Conservation (phyloP, 2,329 filamentous ascomycete genomes). For the Stagonosporopsis cucurbitacearum region DNA sequence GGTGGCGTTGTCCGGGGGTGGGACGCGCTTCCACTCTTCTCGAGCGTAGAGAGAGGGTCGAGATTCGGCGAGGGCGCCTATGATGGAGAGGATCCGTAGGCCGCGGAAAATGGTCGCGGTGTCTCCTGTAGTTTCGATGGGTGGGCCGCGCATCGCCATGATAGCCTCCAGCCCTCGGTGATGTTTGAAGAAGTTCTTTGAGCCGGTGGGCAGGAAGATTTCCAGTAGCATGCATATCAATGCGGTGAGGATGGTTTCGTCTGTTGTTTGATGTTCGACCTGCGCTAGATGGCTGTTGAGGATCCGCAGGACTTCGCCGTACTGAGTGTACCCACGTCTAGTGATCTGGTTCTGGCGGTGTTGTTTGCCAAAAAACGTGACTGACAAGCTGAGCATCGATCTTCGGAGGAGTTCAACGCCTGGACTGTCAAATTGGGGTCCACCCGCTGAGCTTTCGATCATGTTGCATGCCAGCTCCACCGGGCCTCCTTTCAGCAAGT, state of each 20-base stretch:
- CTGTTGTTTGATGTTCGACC: constrained; percentile 26
- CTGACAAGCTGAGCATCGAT: constrained; percentile 32
- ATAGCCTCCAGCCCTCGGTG: constrained; percentile 38
- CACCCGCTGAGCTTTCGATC: constrained; percentile 15
- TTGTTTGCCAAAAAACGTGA: constrained; percentile 37
- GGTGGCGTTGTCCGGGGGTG: constrained; percentile 11
- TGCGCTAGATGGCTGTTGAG: constrained; percentile 30
- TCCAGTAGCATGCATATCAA: constrained; percentile 38
- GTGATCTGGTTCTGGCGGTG: constrained; percentile 28
- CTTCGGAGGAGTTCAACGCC: constrained; percentile 30
- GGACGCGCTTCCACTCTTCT: constrained; percentile 35
- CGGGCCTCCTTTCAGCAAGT: constrained; percentile 32
- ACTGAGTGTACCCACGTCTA: constrained; percentile 29
- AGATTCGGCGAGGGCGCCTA: constrained; percentile 29
- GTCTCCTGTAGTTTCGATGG: constrained; percentile 11
- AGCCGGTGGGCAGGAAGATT: constrained; percentile 37
- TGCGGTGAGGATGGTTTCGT: constrained; percentile 36
- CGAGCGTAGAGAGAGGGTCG: constrained; percentile 28
- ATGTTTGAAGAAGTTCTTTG: constrained; percentile 38
- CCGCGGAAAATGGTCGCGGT: constrained; percentile 28
- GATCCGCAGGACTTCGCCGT: constrained; percentile 33
- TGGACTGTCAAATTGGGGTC: constrained; percentile 5
- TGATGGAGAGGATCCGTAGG: constrained; percentile 32
- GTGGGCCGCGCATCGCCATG: constrained; percentile 32
- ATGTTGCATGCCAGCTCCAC: constrained; percentile 37